Base-by-base conservation (phyloP, 2,329 filamentous ascomycete species). In the Didymella keratinophila region DNA sequence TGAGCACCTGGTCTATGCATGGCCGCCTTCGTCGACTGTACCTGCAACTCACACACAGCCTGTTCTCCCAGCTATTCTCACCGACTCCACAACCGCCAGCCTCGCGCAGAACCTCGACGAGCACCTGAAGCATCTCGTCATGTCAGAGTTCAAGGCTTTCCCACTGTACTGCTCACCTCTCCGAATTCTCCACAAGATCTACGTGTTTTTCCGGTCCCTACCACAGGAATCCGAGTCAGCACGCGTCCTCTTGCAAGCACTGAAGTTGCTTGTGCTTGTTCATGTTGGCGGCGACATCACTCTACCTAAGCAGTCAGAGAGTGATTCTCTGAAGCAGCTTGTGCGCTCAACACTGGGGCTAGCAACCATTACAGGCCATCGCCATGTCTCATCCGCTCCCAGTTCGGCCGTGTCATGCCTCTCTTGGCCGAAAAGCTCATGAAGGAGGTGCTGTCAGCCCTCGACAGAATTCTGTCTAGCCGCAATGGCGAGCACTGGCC, bases 311-410 rank as follows among this genome's bases (percentile, higher is more conserved):
- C 64, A 65, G 1, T 58, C 65, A 0, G 56, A 60, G 8, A 56
- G 66, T 43, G 53, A 61, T 2, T 48, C 53, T 12, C 47, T 73
- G 20, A 44, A 55, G 3, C 63, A 70, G 30, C 58, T 74, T 0
- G 56, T 70, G 4, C 54, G 53, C 32, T 57, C 42, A 27, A 72
- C 67, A 2, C 71, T 71, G 61, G 11, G 62, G 1, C 25, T 64
- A 9, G 25, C 64, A 5, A 58, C 4, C 51, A 61, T 23, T 41
- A 58, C 8, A 61, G 52, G 1, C 71, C 74, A 8, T 76, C 71
- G 1, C 76, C 76, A 1, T 78, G 76, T 60, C 76, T 77, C 55
- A 76, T 78, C 56, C 75, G 76, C 44, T 65, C 75, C 0, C 76
- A 78, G 50, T 69, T 78, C 28, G 76, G 76, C 23, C 55, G 63